Conservation (phyloP, 129 eudicot genomes). For the Oenanthe sinensis region DNA sequence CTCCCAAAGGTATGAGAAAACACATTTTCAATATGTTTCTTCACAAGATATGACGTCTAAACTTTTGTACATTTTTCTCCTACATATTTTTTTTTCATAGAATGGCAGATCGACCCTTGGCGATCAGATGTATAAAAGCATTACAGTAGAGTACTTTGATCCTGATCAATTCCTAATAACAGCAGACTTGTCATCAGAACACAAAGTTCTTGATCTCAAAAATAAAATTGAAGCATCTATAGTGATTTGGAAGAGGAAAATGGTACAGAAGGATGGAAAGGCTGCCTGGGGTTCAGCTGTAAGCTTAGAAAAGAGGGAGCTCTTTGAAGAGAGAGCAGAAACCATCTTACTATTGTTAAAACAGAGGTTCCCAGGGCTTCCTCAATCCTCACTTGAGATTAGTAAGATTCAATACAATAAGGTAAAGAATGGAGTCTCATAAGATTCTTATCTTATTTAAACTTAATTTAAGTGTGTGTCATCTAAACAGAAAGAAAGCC, state of each 20-base stretch:
- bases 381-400: slow-evolving; percentile 33
- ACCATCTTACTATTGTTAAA: slow-evolving; percentile 28
- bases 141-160: slow-evolving; percentile 28
- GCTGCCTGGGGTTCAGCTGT: slow-evolving; percentile 26
- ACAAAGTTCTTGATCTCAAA: slow-evolving; percentile 33
- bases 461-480: background rate
- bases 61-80: background rate
- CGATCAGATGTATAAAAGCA: slow-evolving; percentile 31
- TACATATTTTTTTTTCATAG: background rate
- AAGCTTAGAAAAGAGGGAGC: slow-evolving; percentile 32
- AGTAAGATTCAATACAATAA: slow-evolving; percentile 25
- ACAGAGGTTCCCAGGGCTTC: slow-evolving; percentile 30
- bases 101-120: slow-evolving; percentile 35
- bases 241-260: slow-evolving; percentile 34
- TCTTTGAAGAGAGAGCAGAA: slow-evolving; percentile 34
- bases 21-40: background rate
- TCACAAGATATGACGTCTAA: background rate
- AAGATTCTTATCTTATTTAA: background rate
- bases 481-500: background rate
- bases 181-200: slow-evolving; percentile 30
- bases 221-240: slow-evolving; percentile 36
- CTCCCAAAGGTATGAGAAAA: slow-evolving; percentile 27
- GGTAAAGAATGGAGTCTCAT: slow-evolving; percentile 6
- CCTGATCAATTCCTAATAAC: slow-evolving; percentile 22
- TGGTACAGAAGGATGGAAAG: slow-evolving; percentile 27